Evolutionary conservation across 2,329 filamentous ascomycete species (phyloP), one percentile per base, ranked within the genome.

Genomic region (Cladorrhinum sp.): DNA sequence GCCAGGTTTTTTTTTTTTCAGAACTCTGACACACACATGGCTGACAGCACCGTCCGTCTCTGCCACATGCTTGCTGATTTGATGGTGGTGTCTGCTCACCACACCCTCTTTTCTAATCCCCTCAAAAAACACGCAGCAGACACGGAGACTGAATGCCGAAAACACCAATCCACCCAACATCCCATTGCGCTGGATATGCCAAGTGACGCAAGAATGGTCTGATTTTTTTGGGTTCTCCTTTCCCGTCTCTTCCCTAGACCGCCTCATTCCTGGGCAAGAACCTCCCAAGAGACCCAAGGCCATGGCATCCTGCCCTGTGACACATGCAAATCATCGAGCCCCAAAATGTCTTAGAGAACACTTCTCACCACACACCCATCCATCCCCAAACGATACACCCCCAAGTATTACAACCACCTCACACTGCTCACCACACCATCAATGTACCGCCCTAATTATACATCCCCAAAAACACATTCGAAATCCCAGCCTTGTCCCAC

Each of bases 401-500:
- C n/a, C n/a, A n/a, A n/a, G n/a, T n/a, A n/a, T n/a, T n/a, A n/a
- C n/a, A n/a, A n/a, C n/a, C n/a, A n/a, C n/a, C n/a, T n/a, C n/a
- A n/a, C n/a, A n/a, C n/a, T n/a, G n/a, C n/a, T n/a, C n/a, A n/a
- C n/a, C n/a, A n/a, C n/a, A n/a, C n/a, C n/a, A 32, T 32, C 29
- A 32, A 13, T 6, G 13, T 6, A 32, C 6, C 29, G 29, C 29
- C 29, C 29, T 7, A 27, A 2, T 53, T 71, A 81, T 79, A 81
- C 25, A 86, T 73, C 57, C 79, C 82, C 57, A 78, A 69, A 68
- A 87, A 87, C 9, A 88, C 80, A 22, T 85, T 84, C 51, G 89
- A 85, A 69, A 99, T 88, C 52, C 86, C 85, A 45, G 81, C 81
- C 79, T 97, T 97, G 78, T 97, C 93, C 73, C 96, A 98, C 78